Evolutionary conservation across 2,329 filamentous ascomycete genomes (phyloP), one percentile per base, ranked within the genome.

Genomic region (Penicillium oxalicum): DNA sequence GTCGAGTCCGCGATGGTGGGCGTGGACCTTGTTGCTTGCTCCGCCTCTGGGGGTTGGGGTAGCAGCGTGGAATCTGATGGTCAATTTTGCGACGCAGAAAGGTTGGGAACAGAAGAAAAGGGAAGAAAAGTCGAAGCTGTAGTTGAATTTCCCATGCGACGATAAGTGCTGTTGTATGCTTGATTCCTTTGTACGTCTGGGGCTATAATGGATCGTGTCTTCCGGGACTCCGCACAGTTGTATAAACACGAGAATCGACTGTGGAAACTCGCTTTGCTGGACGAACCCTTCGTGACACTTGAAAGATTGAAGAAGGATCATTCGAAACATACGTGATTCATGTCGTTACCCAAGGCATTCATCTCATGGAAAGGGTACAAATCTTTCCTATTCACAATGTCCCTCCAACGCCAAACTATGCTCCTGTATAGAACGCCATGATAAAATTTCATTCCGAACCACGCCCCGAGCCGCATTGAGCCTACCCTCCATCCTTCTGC

Each of bases 1-100:
- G 40, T 70, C 72, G 13, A 93, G 86, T 66, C 88, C 88, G 5
- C 70, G 73, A 53, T 94, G 89, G 88, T 97, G 93, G 91, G 82
- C 82, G n/a, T 86, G 81, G 79, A 49, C 86, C 51, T 68, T 82
- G 43, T 68, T 82, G 64, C 57, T 84, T 35, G 86, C 79, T 63
- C 91, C 91, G 55, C 89, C 90, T 36, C 61, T 94, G 56, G 91
- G 85, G 1, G 78, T 83, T 18, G 70, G 78, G 9, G 78, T 83
- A 49, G 88, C 83, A 0, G 70, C 81, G 27, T 91, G 84, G 83
- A 84, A 80, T 58, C 81, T 88, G 65, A 83, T 83, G 72, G 76
- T 82, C 63, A 93, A 91, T 69, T 77, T 80, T 63, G 77, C 74
- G 60, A 82, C 84, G 57, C 87, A 88, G 69, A 78, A 74, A 66